Evolutionary conservation across 257 asterid genomes (phyloP).

Genomic region (Forsythia suspensa): DNA sequence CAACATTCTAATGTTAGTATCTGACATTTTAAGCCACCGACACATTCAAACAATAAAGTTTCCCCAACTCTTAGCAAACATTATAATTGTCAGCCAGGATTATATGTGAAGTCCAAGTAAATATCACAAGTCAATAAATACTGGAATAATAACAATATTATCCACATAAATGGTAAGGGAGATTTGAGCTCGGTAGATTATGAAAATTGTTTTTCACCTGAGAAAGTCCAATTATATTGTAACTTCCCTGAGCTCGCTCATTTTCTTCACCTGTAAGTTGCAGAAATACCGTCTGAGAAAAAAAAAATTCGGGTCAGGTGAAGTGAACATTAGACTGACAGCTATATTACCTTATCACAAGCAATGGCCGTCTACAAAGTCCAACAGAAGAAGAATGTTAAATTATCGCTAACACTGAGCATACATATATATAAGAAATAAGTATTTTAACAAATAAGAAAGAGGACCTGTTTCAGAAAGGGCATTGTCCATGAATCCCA

Average conservation of each 20-base stretch:
- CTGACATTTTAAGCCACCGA: no score
- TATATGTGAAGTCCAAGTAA: no score
- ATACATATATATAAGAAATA: constrained; percentile 7
- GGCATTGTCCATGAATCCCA: constrained; percentile 93
- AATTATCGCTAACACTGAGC: not conserved
- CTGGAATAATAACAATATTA: not conserved
- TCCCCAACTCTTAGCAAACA: no score
- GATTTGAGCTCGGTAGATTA: no score
- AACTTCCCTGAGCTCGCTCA: constrained; percentile 70
- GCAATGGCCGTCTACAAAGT: constrained; percentile 62
- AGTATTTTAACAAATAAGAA: constrained; percentile 10
- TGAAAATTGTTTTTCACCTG: constrained; percentile 50
- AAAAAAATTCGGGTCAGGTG: constrained; percentile 18
- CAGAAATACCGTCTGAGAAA: constrained; percentile 31
- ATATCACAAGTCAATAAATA: not conserved
- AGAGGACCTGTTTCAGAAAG: constrained; percentile 57
- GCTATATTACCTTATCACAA: constrained; percentile 70
- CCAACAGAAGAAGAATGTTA: constrained; percentile 7
- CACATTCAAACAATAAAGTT: no score
- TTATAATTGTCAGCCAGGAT: no score
- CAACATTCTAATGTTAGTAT: no score
- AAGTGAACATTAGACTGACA: constrained; percentile 19
- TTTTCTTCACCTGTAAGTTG: constrained; percentile 64
- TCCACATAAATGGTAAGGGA: constrained; percentile 12
- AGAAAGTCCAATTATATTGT: constrained; percentile 72